These are phyloP conservation scores for Fimicolochytrium jonesii DNA, from an alignment of 192 early-diverging fungal species.

Conservation along the genomic window DNA sequence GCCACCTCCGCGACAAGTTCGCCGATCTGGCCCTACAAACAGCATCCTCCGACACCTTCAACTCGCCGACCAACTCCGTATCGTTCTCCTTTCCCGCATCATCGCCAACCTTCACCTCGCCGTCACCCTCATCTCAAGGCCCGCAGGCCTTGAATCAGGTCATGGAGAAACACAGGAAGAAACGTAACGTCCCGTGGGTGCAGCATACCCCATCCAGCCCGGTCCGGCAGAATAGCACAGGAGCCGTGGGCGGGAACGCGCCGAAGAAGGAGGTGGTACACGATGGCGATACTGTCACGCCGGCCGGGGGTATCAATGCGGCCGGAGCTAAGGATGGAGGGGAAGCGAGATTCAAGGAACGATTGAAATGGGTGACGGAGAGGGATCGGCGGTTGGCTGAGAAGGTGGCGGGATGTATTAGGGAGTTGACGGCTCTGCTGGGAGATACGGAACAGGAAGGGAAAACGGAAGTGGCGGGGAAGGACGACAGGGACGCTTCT, in stretches of 20 bases:
- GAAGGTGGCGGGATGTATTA: too few species aligned
- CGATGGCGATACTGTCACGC: too few species aligned
- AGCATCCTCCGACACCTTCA: background rate
- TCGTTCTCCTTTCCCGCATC: too few species aligned
- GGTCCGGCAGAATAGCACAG: background rate
- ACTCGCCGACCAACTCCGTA: too few species aligned
- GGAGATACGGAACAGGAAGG: too few species aligned
- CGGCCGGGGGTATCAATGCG: too few species aligned
- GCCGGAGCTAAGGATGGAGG: too few species aligned
- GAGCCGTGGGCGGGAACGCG: background rate
- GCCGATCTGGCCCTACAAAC: background rate
- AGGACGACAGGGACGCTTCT: too few species aligned
- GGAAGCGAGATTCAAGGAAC: too few species aligned
- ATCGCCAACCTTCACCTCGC: background rate
- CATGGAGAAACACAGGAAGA: background rate
- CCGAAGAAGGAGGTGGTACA: background rate
- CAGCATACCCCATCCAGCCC: constrained; percentile 4
- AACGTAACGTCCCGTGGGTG: constrained; percentile 11
- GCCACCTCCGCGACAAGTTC: constrained; percentile 9
- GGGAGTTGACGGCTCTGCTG: too few species aligned
- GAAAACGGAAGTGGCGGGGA: too few species aligned
- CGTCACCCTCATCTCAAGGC: background rate
- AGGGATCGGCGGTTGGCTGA: background rate
- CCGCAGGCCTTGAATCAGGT: background rate
- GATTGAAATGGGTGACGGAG: background rate